Percentiles rank a stretch among this genome's conserved stretches.
Conservation (phyloP, 2,329 filamentous ascomycete genomes). For the Chrysoporthe deuterocubensis region DNA sequence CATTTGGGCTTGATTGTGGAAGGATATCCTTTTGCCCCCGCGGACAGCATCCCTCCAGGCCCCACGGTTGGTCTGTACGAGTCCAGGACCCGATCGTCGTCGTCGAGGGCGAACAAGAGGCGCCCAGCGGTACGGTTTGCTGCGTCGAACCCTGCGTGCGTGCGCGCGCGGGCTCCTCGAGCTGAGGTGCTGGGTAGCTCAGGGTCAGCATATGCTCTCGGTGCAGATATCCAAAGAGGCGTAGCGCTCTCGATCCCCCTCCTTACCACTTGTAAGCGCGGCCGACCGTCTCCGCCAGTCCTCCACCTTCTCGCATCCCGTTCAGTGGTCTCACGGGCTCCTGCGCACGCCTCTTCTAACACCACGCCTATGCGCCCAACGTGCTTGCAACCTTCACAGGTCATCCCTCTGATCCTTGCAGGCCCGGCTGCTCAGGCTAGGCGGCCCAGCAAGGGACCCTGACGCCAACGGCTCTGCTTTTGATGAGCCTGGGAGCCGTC, state of each 20-base stretch:
- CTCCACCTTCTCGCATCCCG: constrained; percentile 16
- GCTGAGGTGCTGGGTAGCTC: neutral
- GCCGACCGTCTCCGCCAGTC: constrained; percentile 22
- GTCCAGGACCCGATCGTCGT: constrained; percentile 5
- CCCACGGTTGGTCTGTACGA: neutral
- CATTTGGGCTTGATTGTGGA: constrained; percentile 19
- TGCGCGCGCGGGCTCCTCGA: neutral
- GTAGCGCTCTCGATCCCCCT: constrained; percentile 24
- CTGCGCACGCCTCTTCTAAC: constrained; percentile 11
- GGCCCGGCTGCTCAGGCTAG: constrained; percentile 3
- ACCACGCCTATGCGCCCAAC: constrained; percentile 5
- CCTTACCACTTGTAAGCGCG: constrained; percentile 20
- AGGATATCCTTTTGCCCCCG: constrained; percentile 8
- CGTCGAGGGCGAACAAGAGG: neutral
- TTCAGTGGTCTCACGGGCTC: constrained; percentile 8
- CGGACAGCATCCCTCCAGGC: constrained; percentile 7
- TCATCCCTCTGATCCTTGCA: constrained; percentile 10
- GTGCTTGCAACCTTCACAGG: constrained; percentile 1
- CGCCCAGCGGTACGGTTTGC: neutral
- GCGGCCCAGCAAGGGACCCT: constrained; percentile 19
- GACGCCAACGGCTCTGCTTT: constrained; percentile 13
- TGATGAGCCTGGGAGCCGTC: constrained; percentile 15
- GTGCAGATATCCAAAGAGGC: constrained; percentile 24
- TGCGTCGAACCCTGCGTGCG: neutral
- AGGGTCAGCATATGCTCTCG: constrained; percentile 7